Conservation (phyloP, 495 filamentous ascomycete species). For the Tuber indicum region DNA sequence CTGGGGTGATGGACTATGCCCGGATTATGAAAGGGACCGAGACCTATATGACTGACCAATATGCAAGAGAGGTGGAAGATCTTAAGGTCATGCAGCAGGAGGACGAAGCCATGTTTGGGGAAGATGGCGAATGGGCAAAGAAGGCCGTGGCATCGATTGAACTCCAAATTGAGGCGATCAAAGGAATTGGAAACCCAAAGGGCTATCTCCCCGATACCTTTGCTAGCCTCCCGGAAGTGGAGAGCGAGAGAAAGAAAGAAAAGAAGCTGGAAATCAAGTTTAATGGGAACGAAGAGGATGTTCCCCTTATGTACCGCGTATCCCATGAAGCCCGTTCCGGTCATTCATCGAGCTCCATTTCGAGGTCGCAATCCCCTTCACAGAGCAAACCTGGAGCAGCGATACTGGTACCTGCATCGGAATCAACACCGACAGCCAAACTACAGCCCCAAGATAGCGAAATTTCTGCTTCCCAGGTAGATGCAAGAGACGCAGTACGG, state of each 20-base stretch:
- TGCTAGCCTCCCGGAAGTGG: slow-evolving; percentile 44
- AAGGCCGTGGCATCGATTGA: slow-evolving; percentile 52
- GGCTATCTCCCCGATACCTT: neutral
- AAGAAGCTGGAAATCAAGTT: slow-evolving; percentile 49
- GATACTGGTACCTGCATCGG: neutral
- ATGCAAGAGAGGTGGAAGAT: slow-evolving; percentile 66
- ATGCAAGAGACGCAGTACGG: slow-evolving; percentile 16
- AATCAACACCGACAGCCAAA: slow-evolving; percentile 27
- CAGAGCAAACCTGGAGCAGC: slow-evolving; percentile 17
- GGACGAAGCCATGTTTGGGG: slow-evolving; percentile 88
- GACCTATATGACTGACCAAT: slow-evolving; percentile 77
- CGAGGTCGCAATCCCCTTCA: slow-evolving; percentile 14
- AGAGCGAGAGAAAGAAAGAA: slow-evolving; percentile 49
- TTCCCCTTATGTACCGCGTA: slow-evolving; percentile 52
- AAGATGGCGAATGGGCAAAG: slow-evolving; percentile 84
- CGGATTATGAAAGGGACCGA: slow-evolving; percentile 91
- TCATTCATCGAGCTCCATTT: slow-evolving; percentile 22
- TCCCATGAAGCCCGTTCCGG: slow-evolving; percentile 44
- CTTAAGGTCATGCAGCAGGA: slow-evolving; percentile 70
- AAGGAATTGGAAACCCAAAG: slow-evolving; percentile 61
- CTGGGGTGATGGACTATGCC: slow-evolving; percentile 89
- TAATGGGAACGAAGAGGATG: slow-evolving; percentile 46
- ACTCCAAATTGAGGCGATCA: slow-evolving; percentile 33
- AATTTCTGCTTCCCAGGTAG: slow-evolving; percentile 45
- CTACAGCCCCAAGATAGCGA: slow-evolving; percentile 37